A percentile compares a stretch with the other conserved stretches of the same genome.
These are phyloP conservation scores for Trichocladium antarcticum DNA, from an alignment of 495 filamentous ascomycete genomes.

Conservation along the genomic window DNA sequence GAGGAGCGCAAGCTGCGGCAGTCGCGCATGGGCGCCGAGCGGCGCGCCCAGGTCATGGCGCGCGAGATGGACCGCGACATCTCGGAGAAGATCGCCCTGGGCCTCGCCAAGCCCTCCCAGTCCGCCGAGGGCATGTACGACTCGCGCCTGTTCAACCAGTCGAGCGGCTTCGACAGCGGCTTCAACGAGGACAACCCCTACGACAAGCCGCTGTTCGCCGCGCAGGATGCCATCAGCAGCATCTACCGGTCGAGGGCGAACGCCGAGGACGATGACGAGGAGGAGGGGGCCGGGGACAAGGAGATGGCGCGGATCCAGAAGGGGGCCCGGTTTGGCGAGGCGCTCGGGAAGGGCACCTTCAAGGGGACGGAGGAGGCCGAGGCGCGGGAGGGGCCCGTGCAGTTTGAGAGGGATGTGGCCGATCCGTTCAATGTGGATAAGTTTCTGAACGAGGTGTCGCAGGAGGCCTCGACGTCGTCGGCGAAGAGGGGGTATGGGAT, in stretches of 20 bases:
- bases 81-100: conserved; percentile 91
- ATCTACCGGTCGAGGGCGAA: conserved; percentile 80
- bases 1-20: conserved; percentile 84
- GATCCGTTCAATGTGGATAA: conserved; percentile 91
- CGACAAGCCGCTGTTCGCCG: conserved; percentile 94
- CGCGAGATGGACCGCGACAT: conserved; percentile 95
- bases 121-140: conserved; percentile 91
- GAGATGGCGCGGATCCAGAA: conserved; percentile 84
- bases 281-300: conserved; percentile 64
- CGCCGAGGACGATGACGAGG: conserved; percentile 61
- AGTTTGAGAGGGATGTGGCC: conserved; percentile 83
- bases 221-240: conserved; percentile 87
- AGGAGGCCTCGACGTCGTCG: conserved; percentile 35
- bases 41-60: conserved; percentile 79
- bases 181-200: conserved; percentile 98
- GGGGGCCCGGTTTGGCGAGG: conserved; percentile 67
- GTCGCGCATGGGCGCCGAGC: conserved; percentile 90
- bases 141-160: conserved; percentile 89
- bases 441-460: conserved; percentile 71
- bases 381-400: conserved; percentile 82
- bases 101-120: conserved; percentile 87
- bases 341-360: conserved; percentile 81
- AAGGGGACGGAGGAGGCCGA: conserved; percentile 82
- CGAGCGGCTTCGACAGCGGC: conserved; percentile 71
- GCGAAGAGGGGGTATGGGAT: conserved; percentile 76